Conservation (phyloP, 2,329 filamentous ascomycete genomes). For the Mycosphaerelloides madeirae region DNA sequence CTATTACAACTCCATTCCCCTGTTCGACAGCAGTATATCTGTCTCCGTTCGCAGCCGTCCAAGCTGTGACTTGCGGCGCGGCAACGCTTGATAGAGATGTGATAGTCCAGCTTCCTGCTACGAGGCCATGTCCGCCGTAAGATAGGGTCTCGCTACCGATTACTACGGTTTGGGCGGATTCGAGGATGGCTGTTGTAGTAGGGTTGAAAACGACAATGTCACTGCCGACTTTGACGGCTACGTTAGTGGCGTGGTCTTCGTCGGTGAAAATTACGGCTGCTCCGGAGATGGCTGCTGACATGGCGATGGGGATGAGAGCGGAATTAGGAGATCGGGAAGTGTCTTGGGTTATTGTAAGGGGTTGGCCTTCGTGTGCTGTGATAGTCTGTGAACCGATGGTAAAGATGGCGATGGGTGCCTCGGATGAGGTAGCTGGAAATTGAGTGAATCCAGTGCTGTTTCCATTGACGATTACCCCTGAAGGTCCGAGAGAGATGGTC, state of each 20-base stretch:
- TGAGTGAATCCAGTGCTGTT: too few relatives aligned
- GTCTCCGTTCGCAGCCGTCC: not conserved
- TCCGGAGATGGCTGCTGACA: not conserved
- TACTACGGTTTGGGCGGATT: not conserved
- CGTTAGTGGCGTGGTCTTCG: not conserved
- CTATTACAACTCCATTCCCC: not conserved
- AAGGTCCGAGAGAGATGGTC: too few relatives aligned
- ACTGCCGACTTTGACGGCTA: not conserved
- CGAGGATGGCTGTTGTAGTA: not conserved
- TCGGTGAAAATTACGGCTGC: not conserved
- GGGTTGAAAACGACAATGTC: conserved; percentile 1
- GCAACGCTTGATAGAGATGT: not conserved
- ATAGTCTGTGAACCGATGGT: not conserved
- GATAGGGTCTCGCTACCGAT: not conserved
- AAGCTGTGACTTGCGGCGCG: not conserved
- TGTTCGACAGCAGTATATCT: not conserved
- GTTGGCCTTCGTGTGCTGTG: not conserved
- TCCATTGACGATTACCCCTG: too few relatives aligned
- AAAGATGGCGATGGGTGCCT: not conserved
- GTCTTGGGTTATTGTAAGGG: not conserved
- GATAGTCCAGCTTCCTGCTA: not conserved
- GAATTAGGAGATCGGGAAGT: too few relatives aligned
- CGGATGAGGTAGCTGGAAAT: not conserved
- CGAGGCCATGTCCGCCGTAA: not conserved
- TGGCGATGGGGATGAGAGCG: not conserved